Evolutionary conservation across 208 protist genomes (phyloP).

Genomic region (Acanthamoeba sp.): DNA sequence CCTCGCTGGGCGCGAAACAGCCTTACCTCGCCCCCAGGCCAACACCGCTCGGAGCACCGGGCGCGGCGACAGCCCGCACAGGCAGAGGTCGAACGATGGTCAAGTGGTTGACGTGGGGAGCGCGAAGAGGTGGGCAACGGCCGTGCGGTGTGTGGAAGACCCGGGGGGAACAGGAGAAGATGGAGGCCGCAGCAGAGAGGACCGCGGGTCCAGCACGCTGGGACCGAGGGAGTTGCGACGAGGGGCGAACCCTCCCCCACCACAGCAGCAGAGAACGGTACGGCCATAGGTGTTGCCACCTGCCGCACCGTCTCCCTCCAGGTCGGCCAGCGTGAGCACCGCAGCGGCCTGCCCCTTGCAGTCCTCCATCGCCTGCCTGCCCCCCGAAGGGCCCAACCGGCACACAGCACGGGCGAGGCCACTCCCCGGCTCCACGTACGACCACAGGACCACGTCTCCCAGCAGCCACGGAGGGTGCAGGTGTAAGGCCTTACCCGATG

Average conservation of each 20-base stretch:
- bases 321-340: not conserved
- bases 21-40: not conserved
- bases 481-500: not conserved
- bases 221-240: not conserved
- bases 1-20: conserved; percentile 47
- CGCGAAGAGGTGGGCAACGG: not conserved
- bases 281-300: conserved; percentile 60
- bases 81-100: not conserved
- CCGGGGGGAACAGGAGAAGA: too few relatives aligned
- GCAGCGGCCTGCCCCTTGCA: too few relatives aligned
- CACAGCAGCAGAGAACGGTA: not conserved
- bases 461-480: not conserved
- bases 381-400: not conserved
- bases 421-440: not conserved
- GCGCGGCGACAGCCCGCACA: too few relatives aligned
- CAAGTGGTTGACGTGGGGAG: not conserved
- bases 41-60: too few relatives aligned
- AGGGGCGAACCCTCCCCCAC: conserved; percentile 12
- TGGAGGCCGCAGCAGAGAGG: too few relatives aligned
- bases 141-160: too few relatives aligned
- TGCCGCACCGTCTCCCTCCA: conserved; percentile 8
- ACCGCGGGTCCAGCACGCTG: too few relatives aligned
- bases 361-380: not conserved
- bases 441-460: not conserved
- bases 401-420: not conserved